phyloP scores from a whole-genome alignment of 768 basidiomycete species.

The Termitomyces sp. region DNA sequence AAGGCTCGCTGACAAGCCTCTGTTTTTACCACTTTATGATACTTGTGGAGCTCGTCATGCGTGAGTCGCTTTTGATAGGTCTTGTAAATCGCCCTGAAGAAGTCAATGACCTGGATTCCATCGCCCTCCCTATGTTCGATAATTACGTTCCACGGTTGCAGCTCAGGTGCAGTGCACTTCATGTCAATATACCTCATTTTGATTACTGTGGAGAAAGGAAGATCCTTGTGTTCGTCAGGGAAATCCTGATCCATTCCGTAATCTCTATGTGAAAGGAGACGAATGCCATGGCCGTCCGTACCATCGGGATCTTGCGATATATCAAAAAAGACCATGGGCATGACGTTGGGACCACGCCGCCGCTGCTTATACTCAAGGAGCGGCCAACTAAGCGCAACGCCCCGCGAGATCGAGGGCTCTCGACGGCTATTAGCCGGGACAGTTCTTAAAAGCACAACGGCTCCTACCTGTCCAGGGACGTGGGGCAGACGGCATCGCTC shows the following conservation, averaged over 20 bases:
- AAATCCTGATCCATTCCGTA: conserved; percentile 11
- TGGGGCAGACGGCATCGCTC: no score
- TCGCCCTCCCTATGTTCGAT: conserved; percentile 31
- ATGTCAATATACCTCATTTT: conserved; percentile 33
- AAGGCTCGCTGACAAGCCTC: conserved; percentile 35
- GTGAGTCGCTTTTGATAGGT: conserved; percentile 40
- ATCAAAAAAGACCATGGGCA: conserved; percentile 9
- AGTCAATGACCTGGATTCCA: conserved; percentile 47
- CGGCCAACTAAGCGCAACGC: conserved; percentile 13
- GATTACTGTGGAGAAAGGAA: conserved; percentile 15
- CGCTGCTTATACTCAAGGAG: conserved; percentile 5
- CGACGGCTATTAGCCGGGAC: neutral
- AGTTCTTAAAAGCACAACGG: neutral
- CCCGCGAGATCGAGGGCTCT: conserved; percentile 9
- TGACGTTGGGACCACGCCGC: neutral
- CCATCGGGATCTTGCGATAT: conserved; percentile 3
- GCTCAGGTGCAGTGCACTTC: conserved; percentile 31
- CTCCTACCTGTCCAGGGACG: neutral
- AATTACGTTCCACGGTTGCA: conserved; percentile 32
- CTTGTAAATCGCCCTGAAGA: conserved; percentile 53
- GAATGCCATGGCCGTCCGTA: neutral
- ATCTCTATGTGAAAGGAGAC: neutral
- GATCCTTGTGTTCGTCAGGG: conserved; percentile 32
- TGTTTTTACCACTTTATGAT: conserved; percentile 21
- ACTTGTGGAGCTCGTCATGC: conserved; percentile 28